Conservation (phyloP, 306 rosid species). For the Dryas octopetala region DNA sequence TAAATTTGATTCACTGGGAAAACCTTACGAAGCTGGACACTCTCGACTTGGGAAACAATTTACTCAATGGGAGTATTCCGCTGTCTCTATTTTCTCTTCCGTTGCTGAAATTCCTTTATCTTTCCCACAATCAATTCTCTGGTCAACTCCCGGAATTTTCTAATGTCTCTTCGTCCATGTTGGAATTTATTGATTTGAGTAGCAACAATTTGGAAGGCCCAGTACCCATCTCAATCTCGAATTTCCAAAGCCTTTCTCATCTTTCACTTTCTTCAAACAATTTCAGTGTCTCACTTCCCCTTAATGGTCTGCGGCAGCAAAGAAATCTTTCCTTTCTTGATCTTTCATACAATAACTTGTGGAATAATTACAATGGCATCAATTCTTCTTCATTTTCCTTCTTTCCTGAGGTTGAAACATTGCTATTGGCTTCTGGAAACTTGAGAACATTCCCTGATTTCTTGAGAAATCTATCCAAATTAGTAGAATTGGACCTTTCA, state of each 20-base stretch:
- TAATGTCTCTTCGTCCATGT: conserved; percentile 14
- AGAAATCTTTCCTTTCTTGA: conserved; percentile 1
- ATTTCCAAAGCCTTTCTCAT: not conserved
- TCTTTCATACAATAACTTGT: conserved; percentile 28
- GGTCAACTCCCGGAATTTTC: conserved; percentile 13
- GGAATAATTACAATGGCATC: not conserved
- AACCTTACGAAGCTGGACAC: not conserved
- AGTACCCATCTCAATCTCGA: conserved; percentile 25
- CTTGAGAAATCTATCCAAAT: conserved; percentile 16
- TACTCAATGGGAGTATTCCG: conserved; percentile 27
- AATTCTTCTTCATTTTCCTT: not conserved
- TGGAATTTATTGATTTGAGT: conserved; percentile 29
- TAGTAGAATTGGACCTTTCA: conserved; percentile 22
- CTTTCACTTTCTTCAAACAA: conserved; percentile 31
- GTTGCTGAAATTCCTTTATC: not conserved
- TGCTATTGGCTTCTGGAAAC: conserved; percentile 22
- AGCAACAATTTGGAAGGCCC: conserved; percentile 45
- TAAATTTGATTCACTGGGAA: conserved; percentile 10
- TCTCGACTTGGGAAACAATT: conserved; percentile 16
- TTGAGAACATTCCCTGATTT: conserved; percentile 17
- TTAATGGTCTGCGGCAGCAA: not conserved
- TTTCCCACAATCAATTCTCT: conserved; percentile 7
- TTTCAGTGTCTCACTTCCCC: not conserved
- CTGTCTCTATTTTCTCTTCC: conserved; percentile 16
- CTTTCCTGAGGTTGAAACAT: conserved; percentile 6